Conservation (phyloP, 208 protist genomes). For the Naegleria gruberi region DNA sequence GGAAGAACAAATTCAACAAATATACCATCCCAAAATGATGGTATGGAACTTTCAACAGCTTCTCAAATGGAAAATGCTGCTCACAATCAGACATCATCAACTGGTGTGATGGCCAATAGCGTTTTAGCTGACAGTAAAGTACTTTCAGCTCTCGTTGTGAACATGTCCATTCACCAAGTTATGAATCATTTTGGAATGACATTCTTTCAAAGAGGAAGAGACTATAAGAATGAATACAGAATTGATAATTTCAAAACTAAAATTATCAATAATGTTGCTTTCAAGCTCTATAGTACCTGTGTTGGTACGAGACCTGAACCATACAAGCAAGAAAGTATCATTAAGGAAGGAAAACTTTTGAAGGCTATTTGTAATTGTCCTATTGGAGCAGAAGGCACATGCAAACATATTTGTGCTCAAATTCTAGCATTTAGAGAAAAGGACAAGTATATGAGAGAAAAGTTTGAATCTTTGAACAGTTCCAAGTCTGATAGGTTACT, state of each 20-base stretch:
- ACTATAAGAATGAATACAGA: background rate
- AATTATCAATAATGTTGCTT: background rate
- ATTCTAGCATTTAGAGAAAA: background rate
- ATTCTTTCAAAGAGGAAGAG: slow-evolving; percentile 20
- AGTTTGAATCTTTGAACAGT: background rate
- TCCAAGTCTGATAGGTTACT: background rate
- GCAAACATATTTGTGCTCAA: slow-evolving; percentile 18
- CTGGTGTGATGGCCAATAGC: background rate
- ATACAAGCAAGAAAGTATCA: slow-evolving; percentile 1
- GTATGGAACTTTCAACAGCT: background rate
- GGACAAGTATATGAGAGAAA: background rate
- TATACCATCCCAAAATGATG: background rate
- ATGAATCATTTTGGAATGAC: slow-evolving; percentile 8
- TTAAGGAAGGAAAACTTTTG: background rate
- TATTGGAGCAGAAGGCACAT: background rate
- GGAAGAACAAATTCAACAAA: background rate
- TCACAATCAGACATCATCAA: background rate
- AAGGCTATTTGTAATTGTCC: slow-evolving; percentile 7
- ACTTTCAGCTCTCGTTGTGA: background rate
- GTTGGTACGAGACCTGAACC: background rate
- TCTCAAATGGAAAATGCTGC: background rate
- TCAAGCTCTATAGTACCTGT: slow-evolving; percentile 4
- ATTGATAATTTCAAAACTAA: background rate
- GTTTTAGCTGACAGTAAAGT: background rate
- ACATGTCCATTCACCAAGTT: background rate